Percentiles rank a stretch among this genome's conserved stretches.
Evolutionary conservation across 2,329 filamentous ascomycete species (phyloP).

Genomic region (Metarhizium anisopliae): DNA sequence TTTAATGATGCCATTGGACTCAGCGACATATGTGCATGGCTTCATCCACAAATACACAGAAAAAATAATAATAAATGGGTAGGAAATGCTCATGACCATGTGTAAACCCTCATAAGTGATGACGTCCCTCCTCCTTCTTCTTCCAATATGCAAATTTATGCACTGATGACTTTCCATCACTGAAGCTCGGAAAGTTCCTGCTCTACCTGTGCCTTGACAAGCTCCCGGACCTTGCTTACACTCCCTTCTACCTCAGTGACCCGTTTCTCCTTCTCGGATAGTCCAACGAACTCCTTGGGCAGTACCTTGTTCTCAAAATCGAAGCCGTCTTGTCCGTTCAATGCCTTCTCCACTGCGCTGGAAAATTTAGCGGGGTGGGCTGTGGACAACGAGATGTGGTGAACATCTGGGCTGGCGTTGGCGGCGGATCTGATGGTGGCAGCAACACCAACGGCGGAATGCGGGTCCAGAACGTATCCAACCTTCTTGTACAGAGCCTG

Average conservation of each 20-base stretch:
- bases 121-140: background rate
- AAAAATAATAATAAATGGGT: background rate
- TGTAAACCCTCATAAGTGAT: background rate
- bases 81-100: background rate
- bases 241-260: slow-evolving; percentile 61
- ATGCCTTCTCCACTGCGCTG: slow-evolving; percentile 70
- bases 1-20: too few relatives aligned
- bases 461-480: slow-evolving; percentile 83
- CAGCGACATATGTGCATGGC: too few relatives aligned
- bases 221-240: slow-evolving; percentile 66
- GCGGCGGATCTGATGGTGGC: slow-evolving; percentile 63
- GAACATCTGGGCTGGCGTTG: slow-evolving; percentile 40
- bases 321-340: slow-evolving; percentile 64
- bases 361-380: slow-evolving; percentile 96
- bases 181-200: slow-evolving; percentile 41
- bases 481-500: slow-evolving; percentile 46
- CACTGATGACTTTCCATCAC: background rate
- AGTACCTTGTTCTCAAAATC: slow-evolving; percentile 67
- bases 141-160: background rate
- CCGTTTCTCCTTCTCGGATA: slow-evolving; percentile 67
- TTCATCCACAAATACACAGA: too few relatives aligned
- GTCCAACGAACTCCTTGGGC: slow-evolving; percentile 70
- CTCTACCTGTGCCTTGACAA: slow-evolving; percentile 67
- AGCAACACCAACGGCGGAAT: slow-evolving; percentile 79
- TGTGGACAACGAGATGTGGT: slow-evolving; percentile 81